Percentiles rank a stretch among this genome's conserved stretches.
phyloP scores from a whole-genome alignment of 352 stramenopile species.

The Phytophthora litchii region DNA sequence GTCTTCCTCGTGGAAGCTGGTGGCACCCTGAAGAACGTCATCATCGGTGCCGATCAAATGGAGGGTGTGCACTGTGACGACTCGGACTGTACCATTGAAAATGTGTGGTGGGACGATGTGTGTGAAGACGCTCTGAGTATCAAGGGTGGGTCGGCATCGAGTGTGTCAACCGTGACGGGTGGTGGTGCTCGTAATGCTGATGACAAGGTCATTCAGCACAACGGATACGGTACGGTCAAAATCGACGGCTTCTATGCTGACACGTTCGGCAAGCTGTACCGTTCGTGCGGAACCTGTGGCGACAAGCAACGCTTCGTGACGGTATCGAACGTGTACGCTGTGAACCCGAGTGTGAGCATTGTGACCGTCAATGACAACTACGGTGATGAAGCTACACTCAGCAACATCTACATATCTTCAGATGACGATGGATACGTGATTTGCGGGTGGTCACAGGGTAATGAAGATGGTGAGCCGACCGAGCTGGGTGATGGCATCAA shows the following conservation, averaged over 20 bases:
- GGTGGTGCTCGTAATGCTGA: conserved; percentile 47
- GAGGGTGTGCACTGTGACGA: conserved; percentile 55
- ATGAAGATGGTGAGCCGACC: conserved; percentile 32
- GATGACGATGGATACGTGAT: conserved; percentile 33
- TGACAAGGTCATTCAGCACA: conserved; percentile 63
- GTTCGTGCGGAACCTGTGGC: conserved; percentile 49
- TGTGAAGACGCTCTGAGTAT: conserved; percentile 53
- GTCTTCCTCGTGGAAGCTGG: conserved; percentile 52
- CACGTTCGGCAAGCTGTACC: conserved; percentile 54
- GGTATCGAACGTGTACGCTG: conserved; percentile 49
- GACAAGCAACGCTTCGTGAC: conserved; percentile 44
- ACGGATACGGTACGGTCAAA: conserved; percentile 44
- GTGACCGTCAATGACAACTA: conserved; percentile 56
- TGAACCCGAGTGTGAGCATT: conserved; percentile 43
- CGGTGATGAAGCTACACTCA: conserved; percentile 41
- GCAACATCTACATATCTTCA: conserved; percentile 43
- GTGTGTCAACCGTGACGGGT: conserved; percentile 38
- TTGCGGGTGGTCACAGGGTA: conserved; percentile 40
- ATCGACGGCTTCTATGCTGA: conserved; percentile 56
- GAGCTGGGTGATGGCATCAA: conserved; percentile 45
- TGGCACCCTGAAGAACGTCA: conserved; percentile 55
- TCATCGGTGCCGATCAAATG: conserved; percentile 53
- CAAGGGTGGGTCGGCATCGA: conserved; percentile 43
- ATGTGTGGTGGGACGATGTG: conserved; percentile 60
- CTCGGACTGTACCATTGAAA: conserved; percentile 50